Conservation (phyloP, 192 early-diverging fungal genomes). For the Umbelopsis vinacea region DNA sequence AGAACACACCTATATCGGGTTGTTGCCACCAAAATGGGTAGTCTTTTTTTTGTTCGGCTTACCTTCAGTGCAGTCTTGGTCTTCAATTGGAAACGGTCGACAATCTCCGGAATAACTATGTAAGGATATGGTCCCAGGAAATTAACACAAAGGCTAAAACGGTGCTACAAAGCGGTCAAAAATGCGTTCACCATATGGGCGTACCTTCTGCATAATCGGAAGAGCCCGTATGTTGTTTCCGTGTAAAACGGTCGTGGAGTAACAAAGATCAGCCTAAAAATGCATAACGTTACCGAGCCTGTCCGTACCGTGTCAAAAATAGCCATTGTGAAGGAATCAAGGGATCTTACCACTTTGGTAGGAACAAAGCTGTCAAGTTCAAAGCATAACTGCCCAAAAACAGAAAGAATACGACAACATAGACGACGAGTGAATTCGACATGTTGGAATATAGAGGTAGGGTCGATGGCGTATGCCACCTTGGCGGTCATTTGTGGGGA, state of each 20-base stretch:
- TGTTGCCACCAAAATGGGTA: not conserved
- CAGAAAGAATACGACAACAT: conserved; percentile 35
- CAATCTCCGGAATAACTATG: conserved; percentile 36
- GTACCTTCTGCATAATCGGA: conserved; percentile 36
- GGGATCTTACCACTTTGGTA: conserved; percentile 40
- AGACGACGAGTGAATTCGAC: conserved; percentile 31
- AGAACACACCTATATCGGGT: not conserved
- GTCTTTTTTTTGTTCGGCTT: not conserved
- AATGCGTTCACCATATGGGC: not conserved
- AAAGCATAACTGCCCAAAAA: conserved; percentile 32
- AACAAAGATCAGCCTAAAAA: conserved; percentile 39
- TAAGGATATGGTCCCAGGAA: conserved; percentile 1
- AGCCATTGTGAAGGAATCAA: not conserved
- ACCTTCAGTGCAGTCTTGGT: conserved; percentile 40
- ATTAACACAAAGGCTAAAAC: not conserved
- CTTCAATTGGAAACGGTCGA: conserved; percentile 36
- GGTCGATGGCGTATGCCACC: not conserved
- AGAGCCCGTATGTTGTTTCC: conserved; percentile 41
- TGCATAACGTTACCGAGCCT: not conserved
- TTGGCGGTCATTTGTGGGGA: not conserved
- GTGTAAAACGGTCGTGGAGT: conserved; percentile 37
- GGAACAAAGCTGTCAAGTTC: conserved; percentile 26
- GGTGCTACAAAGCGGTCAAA: not conserved
- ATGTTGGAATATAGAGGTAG: not conserved
- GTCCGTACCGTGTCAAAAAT: not conserved